These are phyloP conservation scores for Yamadazyma friedrichii DNA, from an alignment of 1,139 yeast species.

Conservation along the genomic window DNA sequence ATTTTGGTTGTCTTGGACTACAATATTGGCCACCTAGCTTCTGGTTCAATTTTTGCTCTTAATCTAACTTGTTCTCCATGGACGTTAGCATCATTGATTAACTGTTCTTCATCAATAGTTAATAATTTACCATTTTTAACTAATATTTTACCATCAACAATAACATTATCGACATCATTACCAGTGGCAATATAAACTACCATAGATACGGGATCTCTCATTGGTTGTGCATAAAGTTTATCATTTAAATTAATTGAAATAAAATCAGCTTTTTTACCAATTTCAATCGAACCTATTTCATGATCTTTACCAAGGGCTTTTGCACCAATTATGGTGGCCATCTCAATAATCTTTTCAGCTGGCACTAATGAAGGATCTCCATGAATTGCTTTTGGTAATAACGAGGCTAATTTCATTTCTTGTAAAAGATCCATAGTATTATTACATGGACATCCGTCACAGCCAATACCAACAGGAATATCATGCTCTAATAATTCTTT, in stretches of 20 bases:
- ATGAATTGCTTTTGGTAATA: constrained; percentile 23
- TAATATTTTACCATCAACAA: constrained; percentile 19
- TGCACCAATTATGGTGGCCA: constrained; percentile 19
- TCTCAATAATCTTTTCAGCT: constrained; percentile 22
- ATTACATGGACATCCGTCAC: constrained; percentile 22
- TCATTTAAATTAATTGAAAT: constrained; percentile 17
- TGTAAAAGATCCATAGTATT: constrained; percentile 21
- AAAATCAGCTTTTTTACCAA: constrained; percentile 24
- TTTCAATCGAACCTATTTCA: constrained; percentile 20
- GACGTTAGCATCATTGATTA: constrained; percentile 17
- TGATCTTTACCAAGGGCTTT: constrained; percentile 17
- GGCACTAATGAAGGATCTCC: constrained; percentile 19
- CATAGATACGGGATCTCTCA: constrained; percentile 19
- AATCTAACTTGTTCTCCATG: constrained; percentile 12
- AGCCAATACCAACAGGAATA: constrained; percentile 23
- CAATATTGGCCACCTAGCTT: constrained; percentile 11
- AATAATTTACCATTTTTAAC: constrained; percentile 15
- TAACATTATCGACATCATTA: constrained; percentile 18
- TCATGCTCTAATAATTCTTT: constrained; percentile 21
- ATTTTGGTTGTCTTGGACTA: too few relatives aligned
- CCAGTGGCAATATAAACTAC: constrained; percentile 22
- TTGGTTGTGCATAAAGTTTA: constrained; percentile 16
- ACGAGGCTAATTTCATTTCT: constrained; percentile 24
- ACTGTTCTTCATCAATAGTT: constrained; percentile 19
- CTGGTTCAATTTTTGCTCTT: constrained; percentile 9